Percentiles rank a stretch among this genome's conserved stretches.
phyloP scores from a whole-genome alignment of 2,329 filamentous ascomycete species.

The Xylaria polymorpha region DNA sequence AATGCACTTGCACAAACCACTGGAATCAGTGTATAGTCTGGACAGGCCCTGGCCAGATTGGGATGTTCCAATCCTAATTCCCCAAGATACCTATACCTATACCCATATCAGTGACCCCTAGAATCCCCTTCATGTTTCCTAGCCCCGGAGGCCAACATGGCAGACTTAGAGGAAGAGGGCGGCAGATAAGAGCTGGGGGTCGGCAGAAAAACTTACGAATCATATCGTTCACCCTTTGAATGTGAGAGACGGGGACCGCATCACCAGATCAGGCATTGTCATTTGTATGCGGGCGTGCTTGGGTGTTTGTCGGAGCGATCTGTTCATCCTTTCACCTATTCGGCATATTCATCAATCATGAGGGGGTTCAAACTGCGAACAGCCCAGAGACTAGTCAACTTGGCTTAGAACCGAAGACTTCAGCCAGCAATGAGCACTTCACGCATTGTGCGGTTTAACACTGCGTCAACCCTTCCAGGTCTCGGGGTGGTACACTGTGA shows the following conservation, averaged over 20 bases:
- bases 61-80: constrained; percentile 12
- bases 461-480: constrained; percentile 27
- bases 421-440: constrained; percentile 30
- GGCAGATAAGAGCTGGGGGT: constrained; percentile 25
- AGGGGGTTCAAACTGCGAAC: constrained; percentile 30
- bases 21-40: constrained; percentile 32
- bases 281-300: constrained; percentile 35
- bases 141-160: constrained; percentile 17
- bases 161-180: constrained; percentile 29
- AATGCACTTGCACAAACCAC: constrained; percentile 29
- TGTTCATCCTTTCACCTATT: constrained; percentile 25
- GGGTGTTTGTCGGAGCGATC: constrained; percentile 22
- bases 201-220: constrained; percentile 28
- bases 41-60: constrained; percentile 26
- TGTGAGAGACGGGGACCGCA: constrained; percentile 30
- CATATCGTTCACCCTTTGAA: constrained; percentile 29
- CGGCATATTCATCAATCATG: constrained; percentile 29
- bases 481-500: constrained; percentile 33
- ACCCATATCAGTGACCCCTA: constrained; percentile 31
- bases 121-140: constrained; percentile 36
- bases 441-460: constrained; percentile 33
- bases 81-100: constrained; percentile 27
- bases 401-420: constrained; percentile 35
- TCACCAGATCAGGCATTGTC: constrained; percentile 29
- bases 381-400: constrained; percentile 39